Base-by-base conservation (phyloP, 169 alveolate genomes). In the Plasmodium knowlesi region DNA sequence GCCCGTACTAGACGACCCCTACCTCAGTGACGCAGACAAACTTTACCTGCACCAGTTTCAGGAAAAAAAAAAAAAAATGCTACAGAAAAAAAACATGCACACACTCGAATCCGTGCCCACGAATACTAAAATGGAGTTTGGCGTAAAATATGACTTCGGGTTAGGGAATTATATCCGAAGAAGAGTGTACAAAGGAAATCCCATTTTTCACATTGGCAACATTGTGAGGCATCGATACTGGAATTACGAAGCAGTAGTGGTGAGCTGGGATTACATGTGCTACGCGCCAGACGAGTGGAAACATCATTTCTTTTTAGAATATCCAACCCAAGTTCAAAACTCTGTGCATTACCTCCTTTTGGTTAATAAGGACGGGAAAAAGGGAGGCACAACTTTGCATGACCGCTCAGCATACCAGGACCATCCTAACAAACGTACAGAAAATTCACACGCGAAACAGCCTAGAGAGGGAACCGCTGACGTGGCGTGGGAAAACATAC, bases 211-310 rank as follows among this genome's bases (percentile, higher is more conserved):
- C 39, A 82, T 91, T 81, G 95, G 95, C 39, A 91, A 91, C 83
- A 43, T 91, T 53, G 95, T 91, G 39, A 91, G 76, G 76, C 95
- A 91, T 53, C 83, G 41, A 10, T 91, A 91, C 67, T 91, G 95
- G 95, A 82, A 91, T 78, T 91, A 91, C 43, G 85, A 91, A 43
- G 95, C 92, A 12, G 92, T 82, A 19, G 92, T 91, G 16, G 73
- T 91, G 54, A 91, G 95, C 61, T 91, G 95, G 95, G 95, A 91
- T 82, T 82, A 70, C 61, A 50, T 72, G 12, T 91, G 95, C 70
- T 82, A 28, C 78, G 95, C 95, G 41, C 92, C 95, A 5, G 54
- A 16, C n/a, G 82, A 53, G 25, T 91, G 95, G 95, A 91, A 91
- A 91, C 19, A 91, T 70, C 74, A 82, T 39, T 6, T 82, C 25